Percentiles rank a stretch among this genome's conserved stretches.
These are phyloP conservation scores for Termitomyces sp. DNA, from an alignment of 768 basidiomycete species.

Conservation along the genomic window DNA sequence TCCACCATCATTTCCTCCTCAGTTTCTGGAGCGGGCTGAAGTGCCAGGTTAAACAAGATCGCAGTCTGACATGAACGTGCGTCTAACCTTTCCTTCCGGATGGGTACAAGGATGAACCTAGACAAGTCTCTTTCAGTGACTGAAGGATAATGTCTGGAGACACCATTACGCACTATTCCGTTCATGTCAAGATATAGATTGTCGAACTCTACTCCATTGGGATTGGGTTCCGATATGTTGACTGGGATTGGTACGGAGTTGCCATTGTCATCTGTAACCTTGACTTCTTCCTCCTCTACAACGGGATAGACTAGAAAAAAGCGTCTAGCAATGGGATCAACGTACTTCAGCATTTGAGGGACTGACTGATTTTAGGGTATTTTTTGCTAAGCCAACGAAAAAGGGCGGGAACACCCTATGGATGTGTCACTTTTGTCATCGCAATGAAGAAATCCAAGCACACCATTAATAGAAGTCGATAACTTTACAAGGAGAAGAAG, in stretches of 20 bases:
- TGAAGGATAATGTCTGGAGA: not conserved
- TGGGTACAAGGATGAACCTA: slow-evolving; percentile 99
- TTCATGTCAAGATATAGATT: slow-evolving; percentile 99
- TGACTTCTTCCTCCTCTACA: slow-evolving; percentile 76
- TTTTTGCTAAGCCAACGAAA: slow-evolving; percentile 99
- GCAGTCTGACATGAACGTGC: not conserved
- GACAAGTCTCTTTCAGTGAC: not conserved
- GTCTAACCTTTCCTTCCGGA: slow-evolving; percentile 85
- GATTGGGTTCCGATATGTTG: slow-evolving; percentile 77
- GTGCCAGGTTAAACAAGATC: not conserved
- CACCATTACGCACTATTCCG: slow-evolving; percentile 67
- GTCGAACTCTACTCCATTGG: slow-evolving; percentile 95
- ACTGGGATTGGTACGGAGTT: slow-evolving; percentile 66
- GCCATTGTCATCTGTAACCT: slow-evolving; percentile 63
- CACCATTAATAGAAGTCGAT: slow-evolving; percentile 3
- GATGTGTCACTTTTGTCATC: not conserved
- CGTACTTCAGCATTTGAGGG: not conserved
- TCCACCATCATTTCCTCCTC: slow-evolving; percentile 99
- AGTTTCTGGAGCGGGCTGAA: slow-evolving; percentile 89
- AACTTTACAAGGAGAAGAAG: slow-evolving; percentile 1
- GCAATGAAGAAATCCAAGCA: not conserved
- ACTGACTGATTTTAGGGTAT: slow-evolving; percentile 92
- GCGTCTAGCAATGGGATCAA: not conserved
- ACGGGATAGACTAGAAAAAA: slow-evolving; percentile 59
- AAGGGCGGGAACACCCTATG: slow-evolving; percentile 92